Conservation (phyloP, 257 asterid species). For the Solanum piurae region DNA sequence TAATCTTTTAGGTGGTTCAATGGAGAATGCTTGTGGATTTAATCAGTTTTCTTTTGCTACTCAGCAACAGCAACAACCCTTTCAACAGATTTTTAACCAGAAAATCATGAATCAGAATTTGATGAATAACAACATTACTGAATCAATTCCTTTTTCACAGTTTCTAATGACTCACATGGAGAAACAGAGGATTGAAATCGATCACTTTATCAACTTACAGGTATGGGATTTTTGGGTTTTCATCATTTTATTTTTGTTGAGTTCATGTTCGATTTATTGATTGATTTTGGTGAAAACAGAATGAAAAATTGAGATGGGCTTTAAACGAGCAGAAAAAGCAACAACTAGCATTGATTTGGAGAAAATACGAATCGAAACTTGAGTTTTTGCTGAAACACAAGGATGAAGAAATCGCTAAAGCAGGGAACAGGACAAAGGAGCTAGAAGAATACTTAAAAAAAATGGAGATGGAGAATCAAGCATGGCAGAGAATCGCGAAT, state of each 20-base stretch:
- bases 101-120: slow-evolving; percentile 2
- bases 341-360: slow-evolving; percentile 19
- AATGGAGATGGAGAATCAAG: slow-evolving; percentile 40
- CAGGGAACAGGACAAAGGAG: slow-evolving; percentile 27
- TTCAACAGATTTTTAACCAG: slow-evolving; percentile 7
- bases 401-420: slow-evolving; percentile 48
- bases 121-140: background rate
- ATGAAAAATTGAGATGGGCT: slow-evolving; percentile 42
- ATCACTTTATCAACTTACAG: slow-evolving; percentile 43
- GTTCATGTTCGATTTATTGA: background rate
- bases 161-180: slow-evolving; percentile 19
- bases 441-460: slow-evolving; percentile 26
- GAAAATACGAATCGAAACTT: slow-evolving; percentile 37
- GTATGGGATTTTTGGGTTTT: slow-evolving; percentile 6
- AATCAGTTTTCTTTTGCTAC: slow-evolving; percentile 8
- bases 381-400: slow-evolving; percentile 30
- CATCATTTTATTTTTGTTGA: background rate
- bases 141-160: slow-evolving; percentile 8
- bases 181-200: slow-evolving; percentile 42
- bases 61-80: background rate
- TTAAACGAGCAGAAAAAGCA: slow-evolving; percentile 47
- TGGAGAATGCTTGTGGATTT: slow-evolving; percentile 30
- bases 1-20: slow-evolving; percentile 21
- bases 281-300: slow-evolving; percentile 26
- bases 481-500: slow-evolving; percentile 48